Conservation (phyloP, 371 early-diverging fungal species). For the Smittium mucronatum region DNA sequence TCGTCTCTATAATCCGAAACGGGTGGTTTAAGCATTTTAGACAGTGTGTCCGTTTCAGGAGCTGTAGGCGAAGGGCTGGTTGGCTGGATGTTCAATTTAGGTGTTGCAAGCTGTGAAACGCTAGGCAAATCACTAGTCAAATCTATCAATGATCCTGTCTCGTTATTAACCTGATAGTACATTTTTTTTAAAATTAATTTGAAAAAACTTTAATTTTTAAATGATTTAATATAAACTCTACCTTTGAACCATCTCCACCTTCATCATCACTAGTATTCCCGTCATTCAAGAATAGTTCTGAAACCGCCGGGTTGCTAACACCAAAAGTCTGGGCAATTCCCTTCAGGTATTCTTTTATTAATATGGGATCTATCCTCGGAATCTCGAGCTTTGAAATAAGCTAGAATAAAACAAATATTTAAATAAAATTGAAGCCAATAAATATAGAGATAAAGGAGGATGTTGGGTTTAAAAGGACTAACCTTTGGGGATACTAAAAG, state of each 20-base stretch:
- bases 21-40: not conserved
- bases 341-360: constrained; percentile 6
- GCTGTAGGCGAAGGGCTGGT: not conserved
- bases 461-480: too few species aligned
- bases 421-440: not conserved
- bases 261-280: not conserved
- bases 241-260: not conserved
- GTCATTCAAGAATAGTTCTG: not conserved
- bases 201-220: too few species aligned
- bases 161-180: not conserved
- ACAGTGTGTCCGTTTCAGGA: not conserved
- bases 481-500: not conserved
- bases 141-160: not conserved
- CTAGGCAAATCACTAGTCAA: not conserved
- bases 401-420: not conserved
- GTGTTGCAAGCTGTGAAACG: not conserved
- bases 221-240: too few species aligned
- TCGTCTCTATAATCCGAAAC: not conserved
- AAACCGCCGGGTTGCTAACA: not conserved
- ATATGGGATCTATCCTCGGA: not conserved
- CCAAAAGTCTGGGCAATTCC: constrained; percentile 2
- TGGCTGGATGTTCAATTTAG: not conserved
- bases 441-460: not conserved
- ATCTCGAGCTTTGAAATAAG: not conserved
- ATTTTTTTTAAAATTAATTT: too few species aligned